Percentiles rank a stretch among this genome's conserved stretches.
Conservation (phyloP, 2,329 filamentous ascomycete genomes). For the Diaporthe ampelina region DNA sequence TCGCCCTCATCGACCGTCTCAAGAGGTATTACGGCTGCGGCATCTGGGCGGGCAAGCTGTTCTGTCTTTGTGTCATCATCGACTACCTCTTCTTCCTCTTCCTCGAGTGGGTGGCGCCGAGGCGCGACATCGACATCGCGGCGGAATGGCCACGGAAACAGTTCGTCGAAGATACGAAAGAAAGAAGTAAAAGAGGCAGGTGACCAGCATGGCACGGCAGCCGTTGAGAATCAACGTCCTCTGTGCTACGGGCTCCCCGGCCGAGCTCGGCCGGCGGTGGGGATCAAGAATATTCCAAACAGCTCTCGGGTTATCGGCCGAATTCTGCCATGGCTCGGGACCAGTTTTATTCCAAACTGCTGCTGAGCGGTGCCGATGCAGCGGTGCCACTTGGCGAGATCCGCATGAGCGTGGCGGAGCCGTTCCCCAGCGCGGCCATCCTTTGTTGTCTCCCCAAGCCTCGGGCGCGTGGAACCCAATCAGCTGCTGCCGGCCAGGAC, state of each 20-base stretch:
- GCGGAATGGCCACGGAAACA: slow-evolving; percentile 90
- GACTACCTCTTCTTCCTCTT: slow-evolving; percentile 94
- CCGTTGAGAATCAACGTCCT: background rate
- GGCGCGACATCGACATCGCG: slow-evolving; percentile 88
- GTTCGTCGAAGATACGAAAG: slow-evolving; percentile 37
- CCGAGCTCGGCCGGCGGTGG: slow-evolving; percentile 3
- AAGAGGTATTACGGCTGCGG: slow-evolving; percentile 98
- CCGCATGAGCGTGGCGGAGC: slow-evolving; percentile 21
- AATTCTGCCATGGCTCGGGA: background rate
- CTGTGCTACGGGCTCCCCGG: background rate
- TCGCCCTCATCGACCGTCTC: slow-evolving; percentile 92
- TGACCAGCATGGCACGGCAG: slow-evolving; percentile 1
- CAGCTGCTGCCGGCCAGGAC: background rate
- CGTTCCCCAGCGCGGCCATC: background rate
- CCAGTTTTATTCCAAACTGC: background rate
- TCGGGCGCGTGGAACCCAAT: slow-evolving; percentile 17
- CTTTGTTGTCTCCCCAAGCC: slow-evolving; percentile 1
- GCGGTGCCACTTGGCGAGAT: background rate
- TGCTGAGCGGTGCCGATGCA: background rate
- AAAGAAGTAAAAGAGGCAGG: slow-evolving; percentile 36
- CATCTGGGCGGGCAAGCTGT: slow-evolving; percentile 98
- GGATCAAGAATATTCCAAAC: background rate
- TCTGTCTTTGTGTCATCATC: slow-evolving; percentile 93
- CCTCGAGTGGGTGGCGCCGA: slow-evolving; percentile 87
- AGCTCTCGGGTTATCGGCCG: background rate